Conservation (phyloP, 176 grass and related monocot species). For the Oryza glaberrima region DNA sequence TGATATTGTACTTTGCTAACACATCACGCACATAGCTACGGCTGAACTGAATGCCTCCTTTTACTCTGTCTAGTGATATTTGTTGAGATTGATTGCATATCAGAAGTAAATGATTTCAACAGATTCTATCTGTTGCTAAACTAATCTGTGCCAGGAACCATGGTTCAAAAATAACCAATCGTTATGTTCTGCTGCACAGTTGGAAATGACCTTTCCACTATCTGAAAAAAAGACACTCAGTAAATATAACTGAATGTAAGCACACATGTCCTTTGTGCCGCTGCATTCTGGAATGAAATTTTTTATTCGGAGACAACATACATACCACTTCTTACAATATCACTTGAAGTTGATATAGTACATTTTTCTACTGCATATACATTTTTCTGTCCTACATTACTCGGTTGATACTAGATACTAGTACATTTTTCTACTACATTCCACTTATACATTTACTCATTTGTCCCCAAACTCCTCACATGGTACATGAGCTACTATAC, state of each 20-base stretch:
- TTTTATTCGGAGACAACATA: background rate
- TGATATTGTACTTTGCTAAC: slow-evolving; percentile 9
- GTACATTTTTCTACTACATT: background rate
- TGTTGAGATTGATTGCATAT: background rate
- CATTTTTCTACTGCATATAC: too few relatives aligned
- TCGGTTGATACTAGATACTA: too few relatives aligned
- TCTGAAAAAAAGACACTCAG: background rate
- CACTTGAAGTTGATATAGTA: too few relatives aligned
- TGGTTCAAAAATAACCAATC: background rate
- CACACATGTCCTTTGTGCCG: background rate
- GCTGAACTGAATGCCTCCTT: background rate
- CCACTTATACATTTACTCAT: background rate
- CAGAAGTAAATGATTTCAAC: background rate
- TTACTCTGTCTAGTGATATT: background rate
- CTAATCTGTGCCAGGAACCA: background rate
- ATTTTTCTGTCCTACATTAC: too few relatives aligned
- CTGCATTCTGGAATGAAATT: slow-evolving; percentile 6
- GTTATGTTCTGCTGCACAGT: background rate
- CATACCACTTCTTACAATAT: background rate
- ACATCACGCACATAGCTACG: slow-evolving; percentile 1
- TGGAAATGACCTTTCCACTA: background rate
- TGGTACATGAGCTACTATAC: background rate
- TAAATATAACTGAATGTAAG: background rate
- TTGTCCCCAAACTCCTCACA: background rate
- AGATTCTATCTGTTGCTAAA: background rate